These are phyloP conservation scores for Waitea zeae DNA, from an alignment of 1,284 basidiomycete genomes.

Conservation along the genomic window DNA sequence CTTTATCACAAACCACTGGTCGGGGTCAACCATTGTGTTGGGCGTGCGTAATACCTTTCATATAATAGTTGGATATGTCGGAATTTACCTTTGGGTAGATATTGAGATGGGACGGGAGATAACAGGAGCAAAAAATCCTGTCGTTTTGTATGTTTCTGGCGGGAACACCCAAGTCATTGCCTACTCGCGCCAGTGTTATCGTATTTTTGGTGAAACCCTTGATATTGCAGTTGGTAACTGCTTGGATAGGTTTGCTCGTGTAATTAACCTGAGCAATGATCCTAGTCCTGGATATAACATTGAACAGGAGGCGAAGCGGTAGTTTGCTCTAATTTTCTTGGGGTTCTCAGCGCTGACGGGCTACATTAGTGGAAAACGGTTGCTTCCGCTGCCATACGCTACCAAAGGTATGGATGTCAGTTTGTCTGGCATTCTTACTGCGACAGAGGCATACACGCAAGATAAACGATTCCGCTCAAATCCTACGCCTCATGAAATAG, in stretches of 20 bases:
- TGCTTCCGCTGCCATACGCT: constrained; percentile 81
- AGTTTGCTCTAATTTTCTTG: constrained; percentile 9
- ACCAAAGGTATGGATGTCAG: constrained; percentile 99
- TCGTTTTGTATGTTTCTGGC: constrained; percentile 96
- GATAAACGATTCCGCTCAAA: constrained; percentile 56
- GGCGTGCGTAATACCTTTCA: constrained; percentile 46
- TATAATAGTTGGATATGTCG: background rate
- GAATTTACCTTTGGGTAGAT: constrained; percentile 33
- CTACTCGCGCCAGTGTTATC: constrained; percentile 91
- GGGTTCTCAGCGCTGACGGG: background rate
- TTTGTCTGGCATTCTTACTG: constrained; percentile 83
- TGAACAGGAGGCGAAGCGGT: constrained; percentile 90
- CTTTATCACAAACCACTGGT: constrained; percentile 86
- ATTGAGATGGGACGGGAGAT: constrained; percentile 98
- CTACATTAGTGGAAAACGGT: constrained; percentile 41
- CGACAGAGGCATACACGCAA: constrained; percentile 74
- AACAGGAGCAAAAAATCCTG: constrained; percentile 87
- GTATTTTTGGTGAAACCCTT: constrained; percentile 97
- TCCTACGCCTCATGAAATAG: constrained; percentile 17
- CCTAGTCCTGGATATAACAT: constrained; percentile 98
- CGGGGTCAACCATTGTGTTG: constrained; percentile 97
- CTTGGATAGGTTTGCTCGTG: constrained; percentile 90
- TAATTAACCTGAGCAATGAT: constrained; percentile 93
- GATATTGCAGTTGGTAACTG: constrained; percentile 99
- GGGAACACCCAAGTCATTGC: constrained; percentile 99